These are phyloP conservation scores for Alternaria brassicicola DNA, from an alignment of 2,329 filamentous ascomycete genomes.

Conservation along the genomic window DNA sequence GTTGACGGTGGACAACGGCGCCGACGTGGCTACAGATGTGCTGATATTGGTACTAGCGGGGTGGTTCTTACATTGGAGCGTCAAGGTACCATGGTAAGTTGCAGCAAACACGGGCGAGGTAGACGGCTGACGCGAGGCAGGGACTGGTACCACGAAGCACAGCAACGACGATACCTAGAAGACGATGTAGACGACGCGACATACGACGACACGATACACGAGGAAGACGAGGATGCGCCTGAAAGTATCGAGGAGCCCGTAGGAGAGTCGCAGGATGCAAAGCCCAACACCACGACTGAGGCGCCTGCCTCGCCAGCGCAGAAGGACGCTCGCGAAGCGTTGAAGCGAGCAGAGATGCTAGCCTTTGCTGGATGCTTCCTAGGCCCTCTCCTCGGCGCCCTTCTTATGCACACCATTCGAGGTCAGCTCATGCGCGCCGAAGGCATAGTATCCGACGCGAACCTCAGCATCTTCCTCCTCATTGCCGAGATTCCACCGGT, in stretches of 20 bases:
- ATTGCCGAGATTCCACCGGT: conserved; percentile 85
- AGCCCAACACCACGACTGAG: not conserved
- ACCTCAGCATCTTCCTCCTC: conserved; percentile 86
- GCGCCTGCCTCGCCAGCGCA: conserved; percentile 24
- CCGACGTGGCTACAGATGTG: conserved; percentile 81
- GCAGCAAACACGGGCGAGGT: not conserved
- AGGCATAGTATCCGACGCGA: conserved; percentile 88
- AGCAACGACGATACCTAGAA: conserved; percentile 45
- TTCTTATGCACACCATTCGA: conserved; percentile 80
- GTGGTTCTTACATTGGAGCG: conserved; percentile 90
- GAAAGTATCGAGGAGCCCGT: conserved; percentile 16
- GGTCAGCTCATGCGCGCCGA: conserved; percentile 83
- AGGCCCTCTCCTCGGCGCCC: conserved; percentile 79
- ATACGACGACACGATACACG: conserved; percentile 33
- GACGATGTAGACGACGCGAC: conserved; percentile 25
- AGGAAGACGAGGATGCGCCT: conserved; percentile 38
- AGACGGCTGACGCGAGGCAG: conserved; percentile 32
- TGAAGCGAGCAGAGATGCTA: conserved; percentile 75
- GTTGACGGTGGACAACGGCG: conserved; percentile 82
- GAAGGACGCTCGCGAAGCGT: conserved; percentile 61
- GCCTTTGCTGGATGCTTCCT: conserved; percentile 80
- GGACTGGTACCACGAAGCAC: conserved; percentile 61
- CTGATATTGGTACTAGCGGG: conserved; percentile 80
- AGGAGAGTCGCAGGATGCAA: conserved; percentile 15
- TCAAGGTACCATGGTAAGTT: conserved; percentile 81